Evolutionary conservation across 2,329 filamentous ascomycete genomes (phyloP).

Genomic region (Fusarium euwallaceae): DNA sequence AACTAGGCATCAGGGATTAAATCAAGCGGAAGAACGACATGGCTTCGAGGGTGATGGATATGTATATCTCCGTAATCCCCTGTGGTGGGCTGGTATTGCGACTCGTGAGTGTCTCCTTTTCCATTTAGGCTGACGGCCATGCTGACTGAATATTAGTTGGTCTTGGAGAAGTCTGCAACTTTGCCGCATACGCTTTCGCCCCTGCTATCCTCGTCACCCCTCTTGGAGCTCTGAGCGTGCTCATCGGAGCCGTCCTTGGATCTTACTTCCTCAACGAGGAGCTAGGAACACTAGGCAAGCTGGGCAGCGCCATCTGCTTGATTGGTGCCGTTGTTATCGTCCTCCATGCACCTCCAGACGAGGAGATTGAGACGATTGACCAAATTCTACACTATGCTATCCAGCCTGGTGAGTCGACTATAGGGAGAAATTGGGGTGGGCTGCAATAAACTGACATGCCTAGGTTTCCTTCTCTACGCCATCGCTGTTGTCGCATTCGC

Average conservation of each 20-base stretch:
- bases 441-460: conserved; percentile 22
- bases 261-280: conserved; percentile 95
- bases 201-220: conserved; percentile 98
- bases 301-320: conserved; percentile 95
- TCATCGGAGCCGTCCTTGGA: conserved; percentile 94
- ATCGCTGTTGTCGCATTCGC: conserved; percentile 85
- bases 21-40: conserved; percentile 89
- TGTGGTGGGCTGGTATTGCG: conserved; percentile 96
- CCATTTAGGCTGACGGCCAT: background rate
- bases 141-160: conserved; percentile 73
- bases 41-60: conserved; percentile 98
- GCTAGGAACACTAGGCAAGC: conserved; percentile 89
- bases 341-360: conserved; percentile 93
- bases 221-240: conserved; percentile 90
- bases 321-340: conserved; percentile 98
- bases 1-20: conserved; percentile 74
- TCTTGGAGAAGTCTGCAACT: conserved; percentile 94
- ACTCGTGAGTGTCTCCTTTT: conserved; percentile 76
- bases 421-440: background rate
- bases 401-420: conserved; percentile 76
- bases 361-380: conserved; percentile 91
- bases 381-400: conserved; percentile 92
- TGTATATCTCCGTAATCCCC: conserved; percentile 91
- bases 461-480: conserved; percentile 93
- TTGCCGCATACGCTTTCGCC: conserved; percentile 97